Base-by-base conservation (phyloP, 2,329 filamentous ascomycete species). In the Diaporthe amygdali region DNA sequence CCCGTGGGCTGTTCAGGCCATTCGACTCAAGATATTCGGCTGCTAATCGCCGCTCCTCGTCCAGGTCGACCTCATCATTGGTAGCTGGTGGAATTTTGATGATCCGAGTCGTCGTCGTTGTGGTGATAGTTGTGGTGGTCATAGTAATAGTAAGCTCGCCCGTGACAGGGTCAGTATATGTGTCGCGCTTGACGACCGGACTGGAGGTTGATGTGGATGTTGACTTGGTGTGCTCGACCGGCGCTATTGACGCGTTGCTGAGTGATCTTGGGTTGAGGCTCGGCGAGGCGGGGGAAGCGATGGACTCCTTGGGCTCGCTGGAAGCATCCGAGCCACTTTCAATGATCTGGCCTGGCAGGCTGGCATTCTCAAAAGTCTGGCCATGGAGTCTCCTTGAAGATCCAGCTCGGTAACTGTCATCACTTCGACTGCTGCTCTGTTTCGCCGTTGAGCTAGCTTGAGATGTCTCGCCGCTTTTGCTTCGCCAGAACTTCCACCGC, bases 401-500 rank as follows among this genome's bases (percentile, higher is more conserved):
- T 1, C n/a, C 7, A 8, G 47, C 44, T 41, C 44, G 47, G n/a
- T 34, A 64, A 20, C 44, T 37, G 20, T 37, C 44, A 14, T 64
- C 44, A 44, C 59, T 64, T 3, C 59, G 44, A 14, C 59, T 64
- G 27, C 8, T 34, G 59, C 30, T 64, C 27, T 64, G 59, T 27
- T 64, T 64, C 5, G 30, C 5, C 2, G 44, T 9, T 30, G n/a
- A 25, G 30, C 22, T 5, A 2, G 44, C 4, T 2, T 49, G 59
- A 20, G 59, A 49, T 14, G 22, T 7, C 2, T 49, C 44, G 41
- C 59, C 30, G 30, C 30, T 49, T 15, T 49, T 49, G 30, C 5
- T 49, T 30, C 59, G 27, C 59, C 59, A 64, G 12, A 64, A 64
- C 2, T 37, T 64, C 59, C 59, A 64, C n/a, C 59, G 59, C 27